These are phyloP conservation scores for Chimonanthus praecox DNA, from an alignment of 164 flowering plant species.

Conservation along the genomic window DNA sequence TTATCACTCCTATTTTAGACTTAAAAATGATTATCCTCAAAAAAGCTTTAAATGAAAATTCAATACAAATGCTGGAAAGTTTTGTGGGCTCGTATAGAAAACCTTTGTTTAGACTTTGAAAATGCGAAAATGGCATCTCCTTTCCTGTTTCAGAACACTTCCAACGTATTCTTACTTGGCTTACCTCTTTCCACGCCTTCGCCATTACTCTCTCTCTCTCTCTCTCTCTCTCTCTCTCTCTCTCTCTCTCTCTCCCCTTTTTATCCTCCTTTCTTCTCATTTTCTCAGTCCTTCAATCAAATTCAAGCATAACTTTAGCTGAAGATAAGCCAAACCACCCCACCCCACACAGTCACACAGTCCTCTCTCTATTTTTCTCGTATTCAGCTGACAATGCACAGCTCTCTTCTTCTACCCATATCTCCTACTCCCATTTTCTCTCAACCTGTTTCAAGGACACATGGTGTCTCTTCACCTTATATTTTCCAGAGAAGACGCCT, in stretches of 20 bases:
- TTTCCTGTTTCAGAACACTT: no score
- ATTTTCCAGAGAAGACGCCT: not conserved
- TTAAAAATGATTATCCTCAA: no score
- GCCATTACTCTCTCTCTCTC: not conserved
- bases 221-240: not conserved
- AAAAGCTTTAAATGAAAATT: no score
- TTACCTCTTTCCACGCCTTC: not conserved
- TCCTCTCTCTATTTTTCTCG: not conserved
- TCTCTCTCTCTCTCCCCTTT: not conserved
- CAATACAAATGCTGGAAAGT: no score
- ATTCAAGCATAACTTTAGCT: no score
- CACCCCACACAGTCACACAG: no score
- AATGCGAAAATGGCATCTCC: no score
- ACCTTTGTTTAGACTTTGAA: no score
- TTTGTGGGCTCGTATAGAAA: no score
- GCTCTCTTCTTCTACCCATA: not conserved
- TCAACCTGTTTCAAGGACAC: not conserved
- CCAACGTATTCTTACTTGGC: not conserved
- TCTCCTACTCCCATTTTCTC: not conserved
- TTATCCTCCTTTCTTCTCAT: not conserved
- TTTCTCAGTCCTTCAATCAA: not conserved
- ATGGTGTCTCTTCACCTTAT: not conserved
- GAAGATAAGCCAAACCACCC: no score
- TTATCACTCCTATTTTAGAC: no score
- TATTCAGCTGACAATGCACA: not conserved